phyloP scores from a whole-genome alignment of 169 alveolate genomes.

The Cryptosporidium felis region DNA sequence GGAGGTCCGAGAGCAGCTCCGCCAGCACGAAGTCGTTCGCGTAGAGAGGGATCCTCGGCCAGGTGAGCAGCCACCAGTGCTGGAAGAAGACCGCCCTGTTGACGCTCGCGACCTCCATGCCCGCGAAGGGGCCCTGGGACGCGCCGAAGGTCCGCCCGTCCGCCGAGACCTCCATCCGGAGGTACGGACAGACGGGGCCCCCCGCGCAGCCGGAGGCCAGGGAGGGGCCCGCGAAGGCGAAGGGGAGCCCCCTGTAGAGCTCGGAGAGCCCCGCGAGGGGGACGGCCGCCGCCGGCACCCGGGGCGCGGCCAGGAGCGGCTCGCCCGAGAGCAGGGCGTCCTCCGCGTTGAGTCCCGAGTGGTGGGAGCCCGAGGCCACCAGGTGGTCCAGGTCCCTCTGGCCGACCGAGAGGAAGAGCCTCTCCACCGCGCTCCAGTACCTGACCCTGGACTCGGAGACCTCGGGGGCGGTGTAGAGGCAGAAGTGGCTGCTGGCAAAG shows the following conservation, averaged over 20 bases:
- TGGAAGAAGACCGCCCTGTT: conserved; percentile 49
- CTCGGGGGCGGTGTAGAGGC: background rate
- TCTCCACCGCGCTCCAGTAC: background rate
- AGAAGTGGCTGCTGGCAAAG: background rate
- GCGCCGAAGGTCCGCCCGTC: too few species aligned
- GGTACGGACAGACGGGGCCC: background rate
- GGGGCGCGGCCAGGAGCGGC: too few species aligned
- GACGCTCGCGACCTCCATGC: background rate
- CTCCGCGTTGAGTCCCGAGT: background rate
- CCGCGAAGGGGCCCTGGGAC: background rate
- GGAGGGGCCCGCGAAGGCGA: background rate
- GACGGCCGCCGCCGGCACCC: background rate
- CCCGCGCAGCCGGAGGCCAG: background rate
- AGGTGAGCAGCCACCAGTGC: conserved; percentile 50
- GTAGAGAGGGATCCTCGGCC: conserved; percentile 39
- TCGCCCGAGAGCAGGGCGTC: too few species aligned
- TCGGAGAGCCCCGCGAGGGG: background rate
- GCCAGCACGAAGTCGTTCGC: conserved; percentile 25
- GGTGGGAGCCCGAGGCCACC: background rate
- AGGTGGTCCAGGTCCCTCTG: background rate
- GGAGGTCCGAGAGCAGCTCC: background rate
- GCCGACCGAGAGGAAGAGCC: background rate
- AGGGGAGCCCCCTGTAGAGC: background rate
- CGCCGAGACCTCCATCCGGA: too few species aligned
- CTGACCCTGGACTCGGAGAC: background rate